Evolutionary conservation across 345 rosid species (phyloP).

Genomic region (Dipteronia sinensis): DNA sequence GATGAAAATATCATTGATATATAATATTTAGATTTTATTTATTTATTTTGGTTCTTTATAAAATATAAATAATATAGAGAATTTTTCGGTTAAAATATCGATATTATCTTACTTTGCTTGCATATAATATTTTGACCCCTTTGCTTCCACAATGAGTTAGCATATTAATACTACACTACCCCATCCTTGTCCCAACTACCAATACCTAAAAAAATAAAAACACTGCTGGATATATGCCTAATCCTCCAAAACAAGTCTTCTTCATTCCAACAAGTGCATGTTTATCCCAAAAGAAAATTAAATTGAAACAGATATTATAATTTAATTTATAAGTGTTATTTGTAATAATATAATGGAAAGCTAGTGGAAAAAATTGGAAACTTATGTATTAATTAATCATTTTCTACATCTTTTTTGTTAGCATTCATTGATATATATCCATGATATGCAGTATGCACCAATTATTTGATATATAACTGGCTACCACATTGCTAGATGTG

Average conservation of each 20-base stretch:
- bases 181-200: conserved; percentile 16
- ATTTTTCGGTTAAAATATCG: too few relatives aligned
- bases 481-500: background rate
- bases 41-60: too few relatives aligned
- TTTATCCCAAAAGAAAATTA: background rate
- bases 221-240: conserved; percentile 10
- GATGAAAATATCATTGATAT: too few relatives aligned
- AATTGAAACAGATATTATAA: background rate
- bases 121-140: background rate
- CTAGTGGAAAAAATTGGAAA: background rate
- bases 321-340: background rate
- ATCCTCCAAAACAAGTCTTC: conserved; percentile 16
- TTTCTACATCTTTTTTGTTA: background rate
- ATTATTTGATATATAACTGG: background rate
- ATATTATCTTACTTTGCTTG: too few relatives aligned
- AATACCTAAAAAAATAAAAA: background rate
- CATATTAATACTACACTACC: background rate
- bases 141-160: conserved; percentile 30
- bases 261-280: too few relatives aligned
- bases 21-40: too few relatives aligned
- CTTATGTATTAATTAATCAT: background rate
- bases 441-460: background rate
- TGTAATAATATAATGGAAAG: background rate
- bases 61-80: too few relatives aligned
- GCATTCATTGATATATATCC: too few relatives aligned